Evolutionary conservation across 345 rosid genomes (phyloP).

Genomic region (Rhizophora mangle): DNA sequence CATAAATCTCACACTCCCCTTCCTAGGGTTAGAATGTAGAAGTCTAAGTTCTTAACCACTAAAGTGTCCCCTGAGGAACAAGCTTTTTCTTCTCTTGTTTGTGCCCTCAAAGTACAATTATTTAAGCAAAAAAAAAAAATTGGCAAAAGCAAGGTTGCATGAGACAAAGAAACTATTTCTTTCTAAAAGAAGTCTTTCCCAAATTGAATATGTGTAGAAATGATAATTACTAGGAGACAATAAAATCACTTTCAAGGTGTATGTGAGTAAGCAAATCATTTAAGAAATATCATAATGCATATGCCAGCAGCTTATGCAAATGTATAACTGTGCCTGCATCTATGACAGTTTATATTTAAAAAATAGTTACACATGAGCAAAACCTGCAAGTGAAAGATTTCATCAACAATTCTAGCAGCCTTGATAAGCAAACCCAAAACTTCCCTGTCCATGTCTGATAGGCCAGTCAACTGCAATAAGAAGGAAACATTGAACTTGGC

Average conservation of each 20-base stretch:
- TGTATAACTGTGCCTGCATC: background rate
- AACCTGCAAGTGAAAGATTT: constrained; percentile 81
- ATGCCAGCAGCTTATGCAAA: constrained; percentile 4
- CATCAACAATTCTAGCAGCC: constrained; percentile 80
- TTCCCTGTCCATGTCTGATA: constrained; percentile 59
- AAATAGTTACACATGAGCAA: background rate
- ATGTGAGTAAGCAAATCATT: no score
- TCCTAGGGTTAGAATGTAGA: no score
- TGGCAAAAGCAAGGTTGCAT: background rate
- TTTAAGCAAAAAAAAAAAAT: no score
- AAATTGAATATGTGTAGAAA: no score
- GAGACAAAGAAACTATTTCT: background rate
- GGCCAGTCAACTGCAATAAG: constrained; percentile 63
- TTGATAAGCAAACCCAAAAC: constrained; percentile 61
- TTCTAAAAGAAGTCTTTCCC: no score
- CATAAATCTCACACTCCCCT: no score
- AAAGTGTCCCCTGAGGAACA: no score
- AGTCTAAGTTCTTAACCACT: no score
- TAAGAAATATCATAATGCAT: no score
- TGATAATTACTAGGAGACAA: background rate
- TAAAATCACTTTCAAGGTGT: background rate
- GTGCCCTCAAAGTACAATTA: no score
- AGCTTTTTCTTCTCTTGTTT: no score
- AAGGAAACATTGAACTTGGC: background rate
- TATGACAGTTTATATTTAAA: no score